Evolutionary conservation across 768 basidiomycete genomes (phyloP).

Genomic region (Termitomyces titanicus): DNA sequence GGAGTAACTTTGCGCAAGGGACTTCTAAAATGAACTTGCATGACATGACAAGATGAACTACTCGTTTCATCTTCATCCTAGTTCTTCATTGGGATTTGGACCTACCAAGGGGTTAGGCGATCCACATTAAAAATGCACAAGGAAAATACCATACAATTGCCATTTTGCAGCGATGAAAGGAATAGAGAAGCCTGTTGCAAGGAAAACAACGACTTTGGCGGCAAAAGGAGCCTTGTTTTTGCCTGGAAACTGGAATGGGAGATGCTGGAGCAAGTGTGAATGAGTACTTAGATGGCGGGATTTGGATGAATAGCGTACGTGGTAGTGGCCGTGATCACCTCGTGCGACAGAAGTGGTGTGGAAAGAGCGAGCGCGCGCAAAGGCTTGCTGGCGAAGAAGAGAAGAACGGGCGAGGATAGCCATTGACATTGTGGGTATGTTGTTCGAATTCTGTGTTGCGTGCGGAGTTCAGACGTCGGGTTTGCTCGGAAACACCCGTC

Average conservation of each 20-base stretch:
- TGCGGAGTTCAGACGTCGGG: conserved; percentile 1
- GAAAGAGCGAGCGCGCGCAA: conserved; percentile 31
- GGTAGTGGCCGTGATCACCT: conserved; percentile 52
- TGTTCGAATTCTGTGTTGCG: not conserved
- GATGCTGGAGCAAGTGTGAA: conserved; percentile 34
- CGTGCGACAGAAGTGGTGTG: conserved; percentile 40
- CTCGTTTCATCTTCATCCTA: not conserved
- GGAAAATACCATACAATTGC: conserved; percentile 55
- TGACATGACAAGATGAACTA: not conserved
- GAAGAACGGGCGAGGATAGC: conserved; percentile 40
- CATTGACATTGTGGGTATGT: conserved; percentile 28
- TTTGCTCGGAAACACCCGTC: conserved; percentile 12
- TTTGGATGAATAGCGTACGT: conserved; percentile 37
- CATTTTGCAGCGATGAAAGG: conserved; percentile 60
- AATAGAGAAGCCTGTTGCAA: conserved; percentile 58
- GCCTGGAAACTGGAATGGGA: conserved; percentile 53
- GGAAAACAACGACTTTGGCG: conserved; percentile 42
- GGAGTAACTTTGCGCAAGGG: conserved; percentile 2
- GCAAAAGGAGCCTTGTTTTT: conserved; percentile 50
- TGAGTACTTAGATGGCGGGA: conserved; percentile 8
- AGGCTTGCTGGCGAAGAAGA: conserved; percentile 34
- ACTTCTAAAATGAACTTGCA: not conserved
- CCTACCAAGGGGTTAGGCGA: conserved; percentile 25
- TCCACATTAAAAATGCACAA: not conserved
- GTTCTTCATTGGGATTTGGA: conserved; percentile 31